Evolutionary conservation across 805 yeast species (phyloP), one percentile per base, ranked within the genome.

Genomic region (Groenewaldozyma tartarivorans): DNA sequence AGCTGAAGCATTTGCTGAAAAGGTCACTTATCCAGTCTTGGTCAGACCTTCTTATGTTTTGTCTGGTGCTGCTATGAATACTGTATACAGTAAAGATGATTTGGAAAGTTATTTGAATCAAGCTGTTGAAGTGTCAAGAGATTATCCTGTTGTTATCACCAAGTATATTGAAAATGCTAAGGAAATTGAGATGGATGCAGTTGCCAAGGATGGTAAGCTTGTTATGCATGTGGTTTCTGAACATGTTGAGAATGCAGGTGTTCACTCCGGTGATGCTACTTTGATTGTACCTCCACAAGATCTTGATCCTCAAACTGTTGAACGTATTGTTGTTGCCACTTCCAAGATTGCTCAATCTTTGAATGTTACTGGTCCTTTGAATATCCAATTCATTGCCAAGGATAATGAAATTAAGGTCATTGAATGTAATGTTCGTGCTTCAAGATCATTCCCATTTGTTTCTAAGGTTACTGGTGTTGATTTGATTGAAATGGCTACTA

Each of bases 61-160:
- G 48, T 86, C 96, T 33, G 98, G 98, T 69, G 98, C 98, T 52
- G 98, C 98, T 44, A 90, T 90, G 98, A 87, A 87, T 67, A 87
- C 95, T 34, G 95, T 88, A 42, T 86, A 87, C 69, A 78, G 95
- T 24, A 73, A 75, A 57, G 92, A 81, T 53, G 97, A 90, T 60
- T 72, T 90, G 59, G 94, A 82, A 36, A 76, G 81, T 13, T 87
- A 86, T 63, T 71, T 90, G 62, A 73, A 82, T 45, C 95, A 92
- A 63, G 98, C 98, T 41, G 96, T 85, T 43, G 95, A 87, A 52
- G 97, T 90, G 47, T 90, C 97, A 36, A 94, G 95, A 46, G 98
- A 90, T 56, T 87, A 88, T 64, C 98, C 98, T 18, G 98, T 90
- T 47, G 98, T 90, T 42, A 83, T 90, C 58, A 85, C 97, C 62